Percentiles rank a stretch among this genome's conserved stretches.
phyloP scores from a whole-genome alignment of 2,329 filamentous ascomycete species.

The Colletotrichum euphorbiae region DNA sequence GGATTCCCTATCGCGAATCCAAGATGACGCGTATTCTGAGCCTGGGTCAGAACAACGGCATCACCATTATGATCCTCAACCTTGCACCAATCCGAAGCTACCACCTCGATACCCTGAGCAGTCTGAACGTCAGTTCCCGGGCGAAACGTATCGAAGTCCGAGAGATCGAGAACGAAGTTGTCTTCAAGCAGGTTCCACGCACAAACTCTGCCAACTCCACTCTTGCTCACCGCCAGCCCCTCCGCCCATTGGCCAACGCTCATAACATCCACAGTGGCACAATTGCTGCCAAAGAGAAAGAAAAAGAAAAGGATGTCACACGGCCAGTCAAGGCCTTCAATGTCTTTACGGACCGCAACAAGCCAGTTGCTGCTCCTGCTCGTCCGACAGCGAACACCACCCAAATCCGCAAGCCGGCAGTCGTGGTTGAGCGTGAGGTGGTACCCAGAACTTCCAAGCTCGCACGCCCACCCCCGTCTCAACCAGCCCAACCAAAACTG shows the following conservation, averaged over 20 bases:
- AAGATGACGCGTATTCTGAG: conserved; percentile 98
- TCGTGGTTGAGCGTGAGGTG: conserved; percentile 50
- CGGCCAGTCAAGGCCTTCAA: conserved; percentile 87
- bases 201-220: conserved; percentile 55
- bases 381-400: conserved; percentile 51
- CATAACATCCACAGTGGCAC: conserved; percentile 77
- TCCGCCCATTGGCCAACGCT: conserved; percentile 80
- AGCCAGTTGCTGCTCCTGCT: conserved; percentile 52
- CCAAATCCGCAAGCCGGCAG: conserved; percentile 57
- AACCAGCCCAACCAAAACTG: conserved; percentile 45
- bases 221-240: conserved; percentile 75
- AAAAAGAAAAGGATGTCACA: conserved; percentile 61
- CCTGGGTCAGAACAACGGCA: conserved; percentile 92
- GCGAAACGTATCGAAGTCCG: conserved; percentile 97
- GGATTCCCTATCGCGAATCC: conserved; percentile 93
- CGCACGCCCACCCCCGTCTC: conserved; percentile 46
- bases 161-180: conserved; percentile 94
- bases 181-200: conserved; percentile 81
- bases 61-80: conserved; percentile 97
- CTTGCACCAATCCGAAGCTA: conserved; percentile 91
- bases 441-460: conserved; percentile 52
- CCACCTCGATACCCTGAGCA: conserved; percentile 92
- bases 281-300: conserved; percentile 59
- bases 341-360: conserved; percentile 83
- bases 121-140: conserved; percentile 92